phyloP scores from a whole-genome alignment of 331 rosid genomes.

The Phaseolus coccineus region DNA sequence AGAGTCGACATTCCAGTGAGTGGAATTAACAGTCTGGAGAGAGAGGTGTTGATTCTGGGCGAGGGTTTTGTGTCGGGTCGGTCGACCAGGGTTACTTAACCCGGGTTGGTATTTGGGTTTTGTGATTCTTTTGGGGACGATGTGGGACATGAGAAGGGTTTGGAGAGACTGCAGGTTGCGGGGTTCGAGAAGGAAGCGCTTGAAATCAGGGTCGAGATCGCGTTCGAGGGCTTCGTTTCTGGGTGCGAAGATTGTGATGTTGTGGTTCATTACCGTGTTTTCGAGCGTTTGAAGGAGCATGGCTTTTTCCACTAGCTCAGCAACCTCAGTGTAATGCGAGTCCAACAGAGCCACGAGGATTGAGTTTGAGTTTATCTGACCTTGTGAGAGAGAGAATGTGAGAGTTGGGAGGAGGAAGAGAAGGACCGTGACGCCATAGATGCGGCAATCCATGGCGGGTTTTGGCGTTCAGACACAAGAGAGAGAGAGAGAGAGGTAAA shows the following conservation, averaged over 20 bases:
- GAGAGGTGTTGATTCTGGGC: conserved; percentile 30
- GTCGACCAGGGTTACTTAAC: not conserved
- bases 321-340: conserved; percentile 70
- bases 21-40: not conserved
- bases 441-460: conserved; percentile 65
- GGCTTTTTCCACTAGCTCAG: conserved; percentile 71
- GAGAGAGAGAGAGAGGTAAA: not conserved
- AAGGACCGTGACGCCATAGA: conserved; percentile 56
- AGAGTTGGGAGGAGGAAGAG: conserved; percentile 26
- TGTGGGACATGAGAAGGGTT: conserved; percentile 60
- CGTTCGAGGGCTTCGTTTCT: conserved; percentile 72
- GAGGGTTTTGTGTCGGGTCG: conserved; percentile 49
- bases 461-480: conserved; percentile 16
- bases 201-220: conserved; percentile 70
- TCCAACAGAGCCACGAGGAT: conserved; percentile 71
- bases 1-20: conserved; percentile 45
- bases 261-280: conserved; percentile 56
- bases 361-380: conserved; percentile 82
- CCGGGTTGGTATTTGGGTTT: conserved; percentile 29
- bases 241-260: conserved; percentile 74
- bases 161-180: conserved; percentile 62
- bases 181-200: conserved; percentile 68
- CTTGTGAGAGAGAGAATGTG: conserved; percentile 53
- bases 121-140: conserved; percentile 50
- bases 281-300: conserved; percentile 59